Evolutionary conservation across 345 rosid species (phyloP).

Genomic region (Syzygium oleosum): DNA sequence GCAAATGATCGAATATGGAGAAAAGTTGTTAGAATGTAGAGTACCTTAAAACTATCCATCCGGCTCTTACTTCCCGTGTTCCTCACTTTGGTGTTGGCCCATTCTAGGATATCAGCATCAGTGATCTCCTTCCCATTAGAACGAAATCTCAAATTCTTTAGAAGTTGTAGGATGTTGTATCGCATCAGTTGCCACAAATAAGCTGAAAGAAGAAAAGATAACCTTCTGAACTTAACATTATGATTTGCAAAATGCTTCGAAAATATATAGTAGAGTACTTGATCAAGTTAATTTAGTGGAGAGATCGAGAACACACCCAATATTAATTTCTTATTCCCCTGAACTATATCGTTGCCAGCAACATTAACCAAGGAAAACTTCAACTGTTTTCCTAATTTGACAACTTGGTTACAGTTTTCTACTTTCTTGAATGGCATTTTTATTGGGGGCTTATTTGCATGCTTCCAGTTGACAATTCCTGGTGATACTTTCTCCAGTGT

Average conservation of each 20-base stretch:
- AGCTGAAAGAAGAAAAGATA: constrained; percentile 30
- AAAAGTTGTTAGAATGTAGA: background rate
- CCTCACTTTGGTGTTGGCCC: constrained; percentile 87
- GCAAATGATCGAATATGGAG: background rate
- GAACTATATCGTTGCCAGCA: constrained; percentile 93
- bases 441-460: constrained; percentile 93
- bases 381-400: constrained; percentile 88
- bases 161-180: constrained; percentile 87
- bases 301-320: constrained; percentile 42
- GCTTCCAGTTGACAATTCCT: constrained; percentile 86
- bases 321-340: constrained; percentile 89
- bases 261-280: background rate
- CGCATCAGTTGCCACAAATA: constrained; percentile 97
- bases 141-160: constrained; percentile 83
- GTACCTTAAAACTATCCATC: constrained; percentile 84
- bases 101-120: constrained; percentile 75
- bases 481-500: constrained; percentile 94
- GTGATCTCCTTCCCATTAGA: constrained; percentile 81
- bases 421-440: constrained; percentile 96
- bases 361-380: constrained; percentile 94
- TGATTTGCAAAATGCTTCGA: background rate
- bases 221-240: background rate
- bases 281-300: background rate
- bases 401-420: constrained; percentile 94
- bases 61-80: constrained; percentile 58